Percentiles rank a stretch among this genome's conserved stretches.
phyloP scores from a whole-genome alignment of 2,329 filamentous ascomycete species.

The Penicillium verrucosum region DNA sequence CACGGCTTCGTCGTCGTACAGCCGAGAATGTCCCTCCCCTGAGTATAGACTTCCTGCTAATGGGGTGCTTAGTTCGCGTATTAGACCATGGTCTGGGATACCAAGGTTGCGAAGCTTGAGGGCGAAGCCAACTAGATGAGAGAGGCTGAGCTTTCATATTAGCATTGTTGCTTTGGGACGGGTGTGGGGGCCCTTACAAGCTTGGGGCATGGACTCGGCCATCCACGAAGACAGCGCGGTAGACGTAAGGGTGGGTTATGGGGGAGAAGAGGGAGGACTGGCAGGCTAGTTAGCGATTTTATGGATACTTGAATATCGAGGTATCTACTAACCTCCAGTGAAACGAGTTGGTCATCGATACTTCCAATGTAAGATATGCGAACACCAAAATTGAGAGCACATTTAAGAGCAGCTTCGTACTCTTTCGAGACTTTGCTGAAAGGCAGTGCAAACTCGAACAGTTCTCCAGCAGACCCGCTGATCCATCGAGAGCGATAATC shows the following conservation, averaged over 20 bases:
- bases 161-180: background rate
- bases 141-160: conserved; percentile 53
- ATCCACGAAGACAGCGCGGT: conserved; percentile 93
- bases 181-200: conserved; percentile 57
- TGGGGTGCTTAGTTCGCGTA: conserved; percentile 82
- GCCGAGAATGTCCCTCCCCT: conserved; percentile 86
- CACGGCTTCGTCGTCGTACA: conserved; percentile 85
- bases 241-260: conserved; percentile 86
- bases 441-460: conserved; percentile 88
- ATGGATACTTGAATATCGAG: background rate
- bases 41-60: conserved; percentile 87
- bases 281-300: background rate
- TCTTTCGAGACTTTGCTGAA: conserved; percentile 77
- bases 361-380: conserved; percentile 86
- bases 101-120: conserved; percentile 93
- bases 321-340: conserved; percentile 65
- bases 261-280: conserved; percentile 82
- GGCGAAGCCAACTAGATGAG: conserved; percentile 86
- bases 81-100: conserved; percentile 85
- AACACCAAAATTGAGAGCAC: conserved; percentile 72
- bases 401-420: conserved; percentile 72
- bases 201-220: conserved; percentile 87
- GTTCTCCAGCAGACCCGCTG: conserved; percentile 84
- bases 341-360: conserved; percentile 95
- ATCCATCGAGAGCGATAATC: conserved; percentile 89